A percentile compares a stretch with the other conserved stretches of the same genome.
Evolutionary conservation across 179 eudicot genomes (phyloP).

Genomic region (Gypsophila paniculata): DNA sequence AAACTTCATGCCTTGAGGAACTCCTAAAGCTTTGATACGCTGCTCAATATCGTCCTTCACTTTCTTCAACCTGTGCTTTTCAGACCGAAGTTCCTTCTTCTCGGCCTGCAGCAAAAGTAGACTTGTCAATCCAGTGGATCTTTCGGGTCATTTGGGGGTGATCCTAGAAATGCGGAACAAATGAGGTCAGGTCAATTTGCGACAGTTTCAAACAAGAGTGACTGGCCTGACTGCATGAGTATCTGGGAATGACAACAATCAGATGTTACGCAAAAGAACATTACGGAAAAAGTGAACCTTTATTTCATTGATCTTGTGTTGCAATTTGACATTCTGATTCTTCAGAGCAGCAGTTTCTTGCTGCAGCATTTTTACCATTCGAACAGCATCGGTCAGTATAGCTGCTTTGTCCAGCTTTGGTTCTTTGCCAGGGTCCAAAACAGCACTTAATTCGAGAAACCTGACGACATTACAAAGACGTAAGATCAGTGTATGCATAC

Average conservation of each 20-base stretch:
- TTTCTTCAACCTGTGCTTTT: conserved; percentile 20
- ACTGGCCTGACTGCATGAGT: too few relatives aligned
- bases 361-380: conserved; percentile 37
- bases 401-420: conserved; percentile 46
- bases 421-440: conserved; percentile 43
- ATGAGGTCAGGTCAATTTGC: background rate
- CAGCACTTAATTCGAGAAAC: conserved; percentile 42
- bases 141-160: too few relatives aligned
- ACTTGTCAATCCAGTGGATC: background rate
- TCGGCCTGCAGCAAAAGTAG: conserved; percentile 20
- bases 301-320: conserved; percentile 38
- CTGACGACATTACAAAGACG: conserved; percentile 30
- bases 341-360: conserved; percentile 47
- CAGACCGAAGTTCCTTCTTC: conserved; percentile 28
- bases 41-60: conserved; percentile 23
- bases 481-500: too few relatives aligned
- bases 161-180: too few relatives aligned
- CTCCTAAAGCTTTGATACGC: conserved; percentile 10
- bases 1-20: conserved; percentile 14
- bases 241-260: too few relatives aligned
- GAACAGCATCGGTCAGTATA: conserved; percentile 45
- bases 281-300: conserved; percentile 33
- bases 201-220: background rate
- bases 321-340: conserved; percentile 29
- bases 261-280: background rate